Percentiles rank a stretch among this genome's conserved stretches.
Evolutionary conservation across 192 early-diverging fungal species (phyloP).

Genomic region (Umbelopsis sp.): DNA sequence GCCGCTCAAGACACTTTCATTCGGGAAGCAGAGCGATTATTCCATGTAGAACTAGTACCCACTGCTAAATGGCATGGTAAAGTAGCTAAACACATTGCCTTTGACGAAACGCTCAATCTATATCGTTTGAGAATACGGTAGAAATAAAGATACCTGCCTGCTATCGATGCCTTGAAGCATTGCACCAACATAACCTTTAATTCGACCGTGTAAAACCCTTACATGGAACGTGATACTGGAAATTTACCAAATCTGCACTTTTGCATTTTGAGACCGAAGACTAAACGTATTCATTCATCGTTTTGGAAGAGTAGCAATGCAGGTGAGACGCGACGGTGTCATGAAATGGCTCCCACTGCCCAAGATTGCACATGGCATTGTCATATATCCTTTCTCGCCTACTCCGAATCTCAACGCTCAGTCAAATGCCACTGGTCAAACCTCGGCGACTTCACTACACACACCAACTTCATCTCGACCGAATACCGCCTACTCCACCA

Average conservation of each 20-base stretch:
- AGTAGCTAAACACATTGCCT: conserved; percentile 28
- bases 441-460: background rate
- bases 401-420: background rate
- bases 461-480: conserved; percentile 16
- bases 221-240: background rate
- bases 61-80: conserved; percentile 34
- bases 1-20: conserved; percentile 42
- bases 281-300: background rate
- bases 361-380: conserved; percentile 47
- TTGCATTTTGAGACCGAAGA: conserved; percentile 9
- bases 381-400: conserved; percentile 47
- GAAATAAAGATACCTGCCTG: no score
- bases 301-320: background rate
- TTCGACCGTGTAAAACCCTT: background rate
- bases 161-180: no score
- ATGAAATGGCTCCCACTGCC: conserved; percentile 47
- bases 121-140: conserved; percentile 25
- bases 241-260: background rate
- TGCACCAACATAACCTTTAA: conserved; percentile 10
- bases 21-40: conserved; percentile 30
- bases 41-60: conserved; percentile 37
- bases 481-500: conserved; percentile 18
- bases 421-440: background rate
- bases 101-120: conserved; percentile 39
- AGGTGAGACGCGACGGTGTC: conserved; percentile 15